These are phyloP conservation scores for Apiotrichum mycotoxinovorans DNA, from an alignment of 1,284 basidiomycete genomes.

Conservation along the genomic window DNA sequence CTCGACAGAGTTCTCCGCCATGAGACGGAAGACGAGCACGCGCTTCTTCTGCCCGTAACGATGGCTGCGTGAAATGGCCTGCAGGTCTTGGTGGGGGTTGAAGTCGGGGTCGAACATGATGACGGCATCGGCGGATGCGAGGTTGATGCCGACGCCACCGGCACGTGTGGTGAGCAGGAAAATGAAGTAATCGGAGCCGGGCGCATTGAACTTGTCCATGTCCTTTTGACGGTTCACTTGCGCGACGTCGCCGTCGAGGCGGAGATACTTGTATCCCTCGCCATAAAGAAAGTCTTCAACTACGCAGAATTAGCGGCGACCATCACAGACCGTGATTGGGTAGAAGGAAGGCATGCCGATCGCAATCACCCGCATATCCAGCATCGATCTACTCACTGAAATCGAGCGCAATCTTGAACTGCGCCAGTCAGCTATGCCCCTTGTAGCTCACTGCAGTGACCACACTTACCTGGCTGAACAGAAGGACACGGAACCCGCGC, in stretches of 20 bases:
- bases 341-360: constrained; percentile 4
- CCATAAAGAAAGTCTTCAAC: constrained; percentile 90
- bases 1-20: constrained; percentile 85
- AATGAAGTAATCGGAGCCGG: constrained; percentile 80
- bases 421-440: constrained; percentile 13
- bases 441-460: neutral
- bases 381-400: constrained; percentile 57
- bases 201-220: constrained; percentile 90
- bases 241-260: constrained; percentile 87
- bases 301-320: constrained; percentile 17
- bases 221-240: constrained; percentile 81
- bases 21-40: constrained; percentile 83
- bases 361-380: too few species aligned
- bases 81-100: constrained; percentile 70
- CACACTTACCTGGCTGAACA: constrained; percentile 86
- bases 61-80: constrained; percentile 88
- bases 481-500: constrained; percentile 85
- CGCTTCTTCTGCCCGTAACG: constrained; percentile 51
- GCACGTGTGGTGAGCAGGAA: constrained; percentile 92
- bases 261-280: constrained; percentile 82
- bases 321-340: constrained; percentile 1
- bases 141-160: constrained; percentile 92
- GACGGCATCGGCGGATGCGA: constrained; percentile 59
- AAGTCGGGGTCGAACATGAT: constrained; percentile 92
- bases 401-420: constrained; percentile 90